phyloP scores from a whole-genome alignment of 257 asterid species.

The Apocynum venetum region DNA sequence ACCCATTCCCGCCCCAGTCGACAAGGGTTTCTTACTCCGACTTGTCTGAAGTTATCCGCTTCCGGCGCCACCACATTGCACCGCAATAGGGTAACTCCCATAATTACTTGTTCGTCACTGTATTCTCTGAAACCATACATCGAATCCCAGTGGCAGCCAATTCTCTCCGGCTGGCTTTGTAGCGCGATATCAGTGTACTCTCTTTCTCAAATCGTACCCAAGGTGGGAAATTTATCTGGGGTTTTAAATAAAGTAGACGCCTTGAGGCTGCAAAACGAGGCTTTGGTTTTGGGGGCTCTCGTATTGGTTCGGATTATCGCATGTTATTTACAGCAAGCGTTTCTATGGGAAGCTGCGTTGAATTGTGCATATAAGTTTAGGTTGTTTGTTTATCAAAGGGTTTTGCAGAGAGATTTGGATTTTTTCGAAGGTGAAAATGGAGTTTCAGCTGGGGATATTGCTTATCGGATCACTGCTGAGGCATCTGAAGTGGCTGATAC shows the following conservation, averaged over 20 bases:
- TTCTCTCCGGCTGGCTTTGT: slow-evolving; percentile 73
- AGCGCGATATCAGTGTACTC: slow-evolving; percentile 73
- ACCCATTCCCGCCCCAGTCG: background rate
- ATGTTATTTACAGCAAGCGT: slow-evolving; percentile 66
- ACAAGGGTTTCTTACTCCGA: background rate
- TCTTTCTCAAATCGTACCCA: slow-evolving; percentile 70
- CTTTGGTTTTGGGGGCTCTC: slow-evolving; percentile 39
- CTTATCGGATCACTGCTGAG: slow-evolving; percentile 83
- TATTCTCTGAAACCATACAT: slow-evolving; percentile 58
- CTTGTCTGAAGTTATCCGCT: slow-evolving; percentile 18
- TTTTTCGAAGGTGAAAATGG: slow-evolving; percentile 76
- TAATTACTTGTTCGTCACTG: slow-evolving; percentile 30
- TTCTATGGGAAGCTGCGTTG: slow-evolving; percentile 84
- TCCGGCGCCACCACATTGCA: slow-evolving; percentile 19
- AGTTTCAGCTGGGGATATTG: slow-evolving; percentile 66
- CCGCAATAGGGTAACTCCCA: slow-evolving; percentile 15
- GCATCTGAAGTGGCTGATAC: slow-evolving; percentile 82
- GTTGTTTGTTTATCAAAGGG: slow-evolving; percentile 55
- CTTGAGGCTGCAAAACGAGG: slow-evolving; percentile 35
- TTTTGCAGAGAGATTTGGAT: slow-evolving; percentile 69
- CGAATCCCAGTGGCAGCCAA: slow-evolving; percentile 62
- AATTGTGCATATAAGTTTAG: slow-evolving; percentile 54
- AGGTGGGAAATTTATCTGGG: slow-evolving; percentile 52
- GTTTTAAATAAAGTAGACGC: slow-evolving; percentile 27
- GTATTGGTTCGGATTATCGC: slow-evolving; percentile 48